These are phyloP conservation scores for Saccharum spontaneum DNA, from an alignment of 176 grass and related monocot genomes.

Conservation along the genomic window DNA sequence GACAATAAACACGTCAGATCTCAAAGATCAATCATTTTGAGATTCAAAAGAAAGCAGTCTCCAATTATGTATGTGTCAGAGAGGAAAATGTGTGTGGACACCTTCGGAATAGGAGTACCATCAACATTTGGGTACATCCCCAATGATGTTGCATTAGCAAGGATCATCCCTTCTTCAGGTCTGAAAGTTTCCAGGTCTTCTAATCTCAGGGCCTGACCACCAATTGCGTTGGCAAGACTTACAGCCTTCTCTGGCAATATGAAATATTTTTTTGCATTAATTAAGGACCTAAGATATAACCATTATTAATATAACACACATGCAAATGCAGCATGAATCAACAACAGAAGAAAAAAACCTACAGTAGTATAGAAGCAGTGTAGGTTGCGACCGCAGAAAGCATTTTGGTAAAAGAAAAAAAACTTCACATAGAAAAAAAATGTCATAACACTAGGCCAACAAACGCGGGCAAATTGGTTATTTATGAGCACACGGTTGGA, in stretches of 20 bases:
- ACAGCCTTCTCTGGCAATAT: conserved; percentile 72
- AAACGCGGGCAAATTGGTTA: background rate
- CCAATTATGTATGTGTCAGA: background rate
- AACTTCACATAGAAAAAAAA: background rate
- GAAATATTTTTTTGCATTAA: conserved; percentile 24
- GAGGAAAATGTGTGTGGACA: background rate
- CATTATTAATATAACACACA: conserved; percentile 14
- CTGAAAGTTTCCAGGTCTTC: conserved; percentile 79
- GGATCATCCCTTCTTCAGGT: conserved; percentile 87
- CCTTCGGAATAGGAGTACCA: conserved; percentile 86
- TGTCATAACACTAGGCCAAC: background rate
- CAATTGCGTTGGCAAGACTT: conserved; percentile 71
- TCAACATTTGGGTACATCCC: conserved; percentile 95
- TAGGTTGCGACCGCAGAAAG: conserved; percentile 15
- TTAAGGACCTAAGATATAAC: background rate
- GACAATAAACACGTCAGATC: background rate
- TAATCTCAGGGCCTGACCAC: conserved; percentile 70
- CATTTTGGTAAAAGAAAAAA: background rate
- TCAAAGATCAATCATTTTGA: background rate
- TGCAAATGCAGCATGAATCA: conserved; percentile 13
- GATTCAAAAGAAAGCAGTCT: background rate
- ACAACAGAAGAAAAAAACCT: background rate
- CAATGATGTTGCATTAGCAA: conserved; percentile 94
- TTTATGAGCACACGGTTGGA: background rate
- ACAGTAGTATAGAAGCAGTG: background rate